Base-by-base conservation (phyloP, 805 yeast species). In the Metschnikowia hibisci region DNA sequence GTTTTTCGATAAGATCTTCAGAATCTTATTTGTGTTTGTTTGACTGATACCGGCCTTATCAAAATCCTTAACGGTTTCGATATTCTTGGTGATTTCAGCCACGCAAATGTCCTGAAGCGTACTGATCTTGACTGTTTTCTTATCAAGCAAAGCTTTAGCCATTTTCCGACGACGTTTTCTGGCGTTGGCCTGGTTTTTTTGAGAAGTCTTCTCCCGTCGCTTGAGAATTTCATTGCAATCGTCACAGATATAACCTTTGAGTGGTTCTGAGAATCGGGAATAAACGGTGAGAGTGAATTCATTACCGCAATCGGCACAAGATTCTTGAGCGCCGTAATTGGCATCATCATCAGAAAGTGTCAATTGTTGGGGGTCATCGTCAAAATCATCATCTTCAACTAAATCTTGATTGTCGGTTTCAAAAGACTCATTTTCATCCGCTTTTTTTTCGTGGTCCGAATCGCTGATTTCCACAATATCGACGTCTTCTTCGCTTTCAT, bases 41-140 rank as follows among this genome's bases (percentile, higher is more conserved):
- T 75, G 68, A 0, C 98, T 96, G 47, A 93, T 84, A 51, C 87
- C 96, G 30, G 97, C 98, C 20, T 37, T 28, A 8, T 37, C 34
- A 41, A 93, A 69, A 2, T 77, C 81, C 5, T 90, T 95, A 39
- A 85, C 88, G 48, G 79, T 84, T 53, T 76, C 79, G 50, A 87
- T 87, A 53, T 82, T 77, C 27, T 69, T 69, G 0, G 88, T 80
- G 28, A 87, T 80, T 13, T 77, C 69, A 25, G 72, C 66, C 47
- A 93, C 85, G 55, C 97, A 87, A 16, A 84, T 56, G 52, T 89
- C 96, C 62, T 89, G 97, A 32, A 93, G 68, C 8, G 85, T 73
- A 2, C 95, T 84, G 4, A 86, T 60, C 41, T 66, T 71, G 28
- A 76, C 79, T 16, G 78, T 80, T 44, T 79, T 76, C 55, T 81